Evolutionary conservation across 73 alveolate species (phyloP).

Genomic region (Paramecium pentaurelia): DNA sequence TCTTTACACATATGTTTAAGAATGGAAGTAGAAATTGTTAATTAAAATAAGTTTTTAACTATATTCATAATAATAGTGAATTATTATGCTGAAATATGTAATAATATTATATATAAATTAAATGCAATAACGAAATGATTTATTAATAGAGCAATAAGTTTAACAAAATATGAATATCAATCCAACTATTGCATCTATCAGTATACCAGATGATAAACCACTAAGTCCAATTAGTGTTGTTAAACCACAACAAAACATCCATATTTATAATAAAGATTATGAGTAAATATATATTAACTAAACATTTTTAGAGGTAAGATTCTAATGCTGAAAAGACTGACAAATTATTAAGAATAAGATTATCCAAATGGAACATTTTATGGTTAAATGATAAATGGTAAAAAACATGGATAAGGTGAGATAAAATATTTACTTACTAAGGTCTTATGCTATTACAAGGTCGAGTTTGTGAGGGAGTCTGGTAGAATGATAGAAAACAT

Average conservation of each 20-base stretch:
- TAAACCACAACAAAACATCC: neutral
- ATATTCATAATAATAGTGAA: neutral
- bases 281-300: neutral
- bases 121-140: neutral
- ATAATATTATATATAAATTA: neutral
- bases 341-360: neutral
- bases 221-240: conserved; percentile 27
- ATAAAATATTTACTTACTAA: neutral
- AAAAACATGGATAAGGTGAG: conserved; percentile 58
- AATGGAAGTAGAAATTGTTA: neutral
- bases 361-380: conserved; percentile 40
- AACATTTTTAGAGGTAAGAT: neutral
- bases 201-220: conserved; percentile 47
- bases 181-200: neutral
- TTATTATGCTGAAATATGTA: neutral
- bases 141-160: neutral
- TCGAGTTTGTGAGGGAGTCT: conserved; percentile 64
- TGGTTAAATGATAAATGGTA: conserved; percentile 55
- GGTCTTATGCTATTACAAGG: conserved; percentile 62
- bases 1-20: neutral
- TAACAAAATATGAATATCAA: neutral
- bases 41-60: neutral
- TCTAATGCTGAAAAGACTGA: neutral
- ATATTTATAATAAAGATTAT: neutral
- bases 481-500: conserved; percentile 68